Evolutionary conservation across 2,329 filamentous ascomycete species (phyloP), one percentile per base, ranked within the genome.

Genomic region (Cryphonectria radicalis): DNA sequence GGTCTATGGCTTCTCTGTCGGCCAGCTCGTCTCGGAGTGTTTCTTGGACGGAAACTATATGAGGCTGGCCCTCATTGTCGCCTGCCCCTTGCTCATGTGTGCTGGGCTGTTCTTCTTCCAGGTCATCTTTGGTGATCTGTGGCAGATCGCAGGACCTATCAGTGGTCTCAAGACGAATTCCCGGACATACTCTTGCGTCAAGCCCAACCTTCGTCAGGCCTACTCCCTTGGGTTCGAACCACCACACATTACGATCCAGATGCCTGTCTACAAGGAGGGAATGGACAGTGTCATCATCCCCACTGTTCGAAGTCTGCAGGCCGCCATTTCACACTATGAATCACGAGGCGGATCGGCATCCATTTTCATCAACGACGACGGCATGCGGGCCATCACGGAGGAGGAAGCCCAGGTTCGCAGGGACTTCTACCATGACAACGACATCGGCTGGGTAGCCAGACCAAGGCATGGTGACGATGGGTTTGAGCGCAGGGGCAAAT

Each of bases 321-420:
- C 82, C 0, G 85, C 85, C 25, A 86, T 87, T 64, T 84, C 82
- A 1, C 82, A 82, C 67, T 87, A 87, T 74, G 84, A 86, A 74
- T 80, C 82, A 63, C 82, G 84, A 66, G 80, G 81, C 71, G 83
- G 82, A 59, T 79, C 72, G 3, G 72, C 72, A 0, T 72, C 72
- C 5, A 73, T 73, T 72, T 89, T 90, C 74, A 79, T 90, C 77
- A 90, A 90, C 75, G 89, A 91, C 73, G 89, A 91, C 74, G 88
- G 89, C 69, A 86, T 90, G 82, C 87, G 89, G 74, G 77, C 87
- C 10, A 77, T 90, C 32, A 79, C 83, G 19, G 80, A 80, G 17
- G 79, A 83, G 22, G 80, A 84, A 17, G 80, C 81, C 6, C 77
- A 80, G 55, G 77, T 78, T 37, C 80, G 84, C 17, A 80, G 80